Percentiles rank a stretch among this genome's conserved stretches.
Conservation (phyloP, 139 green algal genomes). For the Micromonas pusilla region DNA sequence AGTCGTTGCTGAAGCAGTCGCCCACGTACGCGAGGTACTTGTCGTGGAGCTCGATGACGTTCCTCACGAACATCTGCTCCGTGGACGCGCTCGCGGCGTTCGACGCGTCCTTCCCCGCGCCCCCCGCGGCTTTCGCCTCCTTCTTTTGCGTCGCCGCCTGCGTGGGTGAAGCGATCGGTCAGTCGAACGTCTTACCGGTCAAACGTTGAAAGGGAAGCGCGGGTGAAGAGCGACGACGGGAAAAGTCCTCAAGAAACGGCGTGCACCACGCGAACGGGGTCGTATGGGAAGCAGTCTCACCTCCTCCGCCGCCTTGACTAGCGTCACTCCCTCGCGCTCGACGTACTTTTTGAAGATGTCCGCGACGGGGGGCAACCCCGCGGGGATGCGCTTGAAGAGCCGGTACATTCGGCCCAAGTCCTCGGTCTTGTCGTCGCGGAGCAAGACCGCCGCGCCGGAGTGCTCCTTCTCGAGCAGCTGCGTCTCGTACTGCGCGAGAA, state of each 20-base stretch:
- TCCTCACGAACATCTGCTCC: constrained; percentile 85
- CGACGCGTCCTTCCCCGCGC: neutral
- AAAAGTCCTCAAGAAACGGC: too few species aligned
- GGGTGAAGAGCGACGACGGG: too few species aligned
- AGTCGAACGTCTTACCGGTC: too few species aligned
- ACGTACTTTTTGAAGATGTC: constrained; percentile 82
- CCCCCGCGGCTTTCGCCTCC: constrained; percentile 20
- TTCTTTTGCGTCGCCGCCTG: too few species aligned
- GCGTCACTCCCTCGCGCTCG: constrained; percentile 67
- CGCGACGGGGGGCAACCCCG: constrained; percentile 85
- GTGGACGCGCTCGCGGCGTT: constrained; percentile 50
- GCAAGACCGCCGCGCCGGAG: constrained; percentile 72
- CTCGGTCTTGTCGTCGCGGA: constrained; percentile 89
- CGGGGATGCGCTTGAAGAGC: constrained; percentile 86
- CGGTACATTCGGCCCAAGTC: constrained; percentile 95
- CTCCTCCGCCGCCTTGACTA: constrained; percentile 47
- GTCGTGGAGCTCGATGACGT: constrained; percentile 89
- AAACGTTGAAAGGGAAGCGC: too few species aligned
- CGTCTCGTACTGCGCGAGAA: constrained; percentile 76
- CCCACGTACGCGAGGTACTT: constrained; percentile 69
- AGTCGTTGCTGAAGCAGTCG: constrained; percentile 64
- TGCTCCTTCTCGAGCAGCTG: constrained; percentile 93
- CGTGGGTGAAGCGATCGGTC: too few species aligned
- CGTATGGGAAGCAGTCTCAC: too few species aligned
- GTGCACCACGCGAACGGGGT: too few species aligned